Conservation (phyloP, 2,329 filamentous ascomycete species). For the Talaromyces sp. region DNA sequence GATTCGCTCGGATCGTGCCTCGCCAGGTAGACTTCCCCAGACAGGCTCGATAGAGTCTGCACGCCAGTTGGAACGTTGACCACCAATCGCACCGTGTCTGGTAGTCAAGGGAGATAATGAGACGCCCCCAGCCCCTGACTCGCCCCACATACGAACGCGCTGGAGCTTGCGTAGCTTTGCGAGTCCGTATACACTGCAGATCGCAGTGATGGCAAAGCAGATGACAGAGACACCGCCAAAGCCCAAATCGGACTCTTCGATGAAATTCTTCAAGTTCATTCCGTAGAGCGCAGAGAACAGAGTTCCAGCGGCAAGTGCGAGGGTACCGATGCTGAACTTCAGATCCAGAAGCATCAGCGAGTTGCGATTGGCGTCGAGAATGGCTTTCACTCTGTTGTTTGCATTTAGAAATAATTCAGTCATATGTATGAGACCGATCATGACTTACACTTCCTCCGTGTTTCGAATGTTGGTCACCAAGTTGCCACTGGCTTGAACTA, state of each 20-base stretch:
- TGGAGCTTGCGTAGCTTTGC: slow-evolving; percentile 82
- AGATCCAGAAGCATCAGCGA: slow-evolving; percentile 96
- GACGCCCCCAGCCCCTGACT: slow-evolving; percentile 47
- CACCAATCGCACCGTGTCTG: slow-evolving; percentile 24
- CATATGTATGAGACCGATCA: background rate
- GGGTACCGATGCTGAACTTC: slow-evolving; percentile 92
- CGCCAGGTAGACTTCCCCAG: slow-evolving; percentile 43
- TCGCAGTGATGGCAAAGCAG: slow-evolving; percentile 71
- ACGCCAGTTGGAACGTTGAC: slow-evolving; percentile 44
- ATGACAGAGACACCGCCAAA: slow-evolving; percentile 74
- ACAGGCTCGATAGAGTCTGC: slow-evolving; percentile 48
- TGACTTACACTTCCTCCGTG: slow-evolving; percentile 89
- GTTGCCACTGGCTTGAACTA: slow-evolving; percentile 92
- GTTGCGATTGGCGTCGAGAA: slow-evolving; percentile 96
- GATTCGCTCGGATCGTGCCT: slow-evolving; percentile 40
- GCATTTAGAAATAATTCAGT: slow-evolving; percentile 18
- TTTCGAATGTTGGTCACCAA: slow-evolving; percentile 93
- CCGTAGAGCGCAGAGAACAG: slow-evolving; percentile 98
- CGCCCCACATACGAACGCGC: slow-evolving; percentile 82
- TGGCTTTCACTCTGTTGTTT: slow-evolving; percentile 77
- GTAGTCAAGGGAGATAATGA: slow-evolving; percentile 32
- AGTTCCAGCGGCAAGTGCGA: slow-evolving; percentile 92
- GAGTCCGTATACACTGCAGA: slow-evolving; percentile 83
- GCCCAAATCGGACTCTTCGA: slow-evolving; percentile 88
- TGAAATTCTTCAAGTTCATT: slow-evolving; percentile 99